Evolutionary conservation across 805 yeast genomes (phyloP).

Genomic region (Ogataea haglerorum): DNA sequence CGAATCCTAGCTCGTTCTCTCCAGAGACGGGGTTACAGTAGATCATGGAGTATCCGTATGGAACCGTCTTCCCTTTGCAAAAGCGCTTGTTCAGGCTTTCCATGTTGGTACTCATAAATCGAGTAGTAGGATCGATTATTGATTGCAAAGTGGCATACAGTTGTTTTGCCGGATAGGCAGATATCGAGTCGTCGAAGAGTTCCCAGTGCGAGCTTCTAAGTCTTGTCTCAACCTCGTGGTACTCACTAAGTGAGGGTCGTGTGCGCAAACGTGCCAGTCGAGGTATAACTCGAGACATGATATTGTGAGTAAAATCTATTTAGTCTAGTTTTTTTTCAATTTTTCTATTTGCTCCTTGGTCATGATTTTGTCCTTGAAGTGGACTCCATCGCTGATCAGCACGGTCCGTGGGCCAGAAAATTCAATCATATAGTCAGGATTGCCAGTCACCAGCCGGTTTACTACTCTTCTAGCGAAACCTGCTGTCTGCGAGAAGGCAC

Average conservation of each 20-base stretch:
- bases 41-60: slow-evolving; percentile 61
- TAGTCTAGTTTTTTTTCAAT: slow-evolving; percentile 9
- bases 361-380: slow-evolving; percentile 22
- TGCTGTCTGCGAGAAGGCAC: background rate
- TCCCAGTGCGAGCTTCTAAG: slow-evolving; percentile 24
- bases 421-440: slow-evolving; percentile 25
- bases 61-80: slow-evolving; percentile 25
- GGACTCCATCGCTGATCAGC: slow-evolving; percentile 28
- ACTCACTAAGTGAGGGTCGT: slow-evolving; percentile 7
- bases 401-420: slow-evolving; percentile 33
- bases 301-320: background rate
- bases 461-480: slow-evolving; percentile 4
- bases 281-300: slow-evolving; percentile 2
- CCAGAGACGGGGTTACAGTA: slow-evolving; percentile 59
- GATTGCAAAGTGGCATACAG: slow-evolving; percentile 30
- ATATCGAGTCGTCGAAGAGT: slow-evolving; percentile 27
- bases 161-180: slow-evolving; percentile 27
- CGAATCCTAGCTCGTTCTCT: slow-evolving; percentile 49
- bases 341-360: slow-evolving; percentile 24
- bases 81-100: slow-evolving; percentile 15
- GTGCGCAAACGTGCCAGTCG: slow-evolving; percentile 2
- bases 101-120: slow-evolving; percentile 15
- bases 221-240: slow-evolving; percentile 10
- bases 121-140: slow-evolving; percentile 7
- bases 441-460: slow-evolving; percentile 17